Percentiles rank a stretch among this genome's conserved stretches.
Evolutionary conservation across 805 yeast species (phyloP).

Genomic region (Kockiozyma suomiensis): DNA sequence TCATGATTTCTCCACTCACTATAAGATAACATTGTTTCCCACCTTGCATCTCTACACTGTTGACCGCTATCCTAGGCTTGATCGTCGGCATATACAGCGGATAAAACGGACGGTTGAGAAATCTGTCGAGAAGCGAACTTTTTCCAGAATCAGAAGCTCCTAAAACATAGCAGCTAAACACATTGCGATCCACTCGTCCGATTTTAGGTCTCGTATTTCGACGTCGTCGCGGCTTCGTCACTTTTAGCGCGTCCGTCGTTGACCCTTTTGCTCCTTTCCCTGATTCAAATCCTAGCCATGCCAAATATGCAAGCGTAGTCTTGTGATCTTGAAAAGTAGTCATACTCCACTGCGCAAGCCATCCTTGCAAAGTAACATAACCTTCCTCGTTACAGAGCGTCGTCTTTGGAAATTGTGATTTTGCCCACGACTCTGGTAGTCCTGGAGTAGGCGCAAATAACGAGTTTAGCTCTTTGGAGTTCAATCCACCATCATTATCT

Average conservation of each 20-base stretch:
- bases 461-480: conserved; percentile 65
- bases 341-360: conserved; percentile 99
- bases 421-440: conserved; percentile 82
- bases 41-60: conserved; percentile 89
- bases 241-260: conserved; percentile 60
- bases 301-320: conserved; percentile 84
- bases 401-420: conserved; percentile 79
- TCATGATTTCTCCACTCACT: conserved; percentile 17
- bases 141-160: conserved; percentile 91
- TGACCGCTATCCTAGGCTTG: conserved; percentile 78
- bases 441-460: conserved; percentile 93
- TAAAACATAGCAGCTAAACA: conserved; percentile 83
- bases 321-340: conserved; percentile 84
- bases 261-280: conserved; percentile 33
- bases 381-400: conserved; percentile 91
- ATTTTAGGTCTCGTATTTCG: conserved; percentile 64
- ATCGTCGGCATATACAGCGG: conserved; percentile 79
- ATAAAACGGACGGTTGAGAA: conserved; percentile 71
- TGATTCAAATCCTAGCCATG: conserved; percentile 81
- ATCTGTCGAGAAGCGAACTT: conserved; percentile 78
- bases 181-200: conserved; percentile 75
- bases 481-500: conserved; percentile 96
- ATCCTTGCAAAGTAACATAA: conserved; percentile 89
- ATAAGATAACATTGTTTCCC: conserved; percentile 94
- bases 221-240: conserved; percentile 77